Base-by-base conservation (phyloP, 164 flowering plant genomes). In the Tetrastigma voinierianum region DNA sequence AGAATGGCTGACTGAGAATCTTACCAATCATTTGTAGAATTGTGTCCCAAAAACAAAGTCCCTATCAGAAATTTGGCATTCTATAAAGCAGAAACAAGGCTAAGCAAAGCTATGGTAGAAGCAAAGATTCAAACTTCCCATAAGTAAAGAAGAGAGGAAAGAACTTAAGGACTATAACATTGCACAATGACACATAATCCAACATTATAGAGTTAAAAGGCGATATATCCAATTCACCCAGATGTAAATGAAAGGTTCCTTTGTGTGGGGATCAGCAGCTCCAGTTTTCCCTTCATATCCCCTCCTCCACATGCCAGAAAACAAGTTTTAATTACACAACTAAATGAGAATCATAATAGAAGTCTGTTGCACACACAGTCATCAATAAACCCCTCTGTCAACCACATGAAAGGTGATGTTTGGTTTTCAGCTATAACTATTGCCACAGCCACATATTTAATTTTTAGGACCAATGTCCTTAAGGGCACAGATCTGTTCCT, bases 401-500 rank as follows among this genome's bases (percentile, higher is more conserved):
- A 64, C 44, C 51, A 51, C 57, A 51, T 20, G 23, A 46, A 47
- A 13, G 61, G 48, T n/a, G n/a, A 46, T 6, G 18, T 25, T 24
- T n/a, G 57, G 48, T 23, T 43, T 62, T 66, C 25, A 24, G 49
- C 71, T 24, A 66, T 45, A 70, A 57, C 57, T 49, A 66, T 40
- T 13, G 55, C 63, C 16, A 60, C 10, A 56, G 69, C 75, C 43
- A 44, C 60, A 64, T 59, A 46, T 25, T 64, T 71, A 81, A 11
- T 69, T 69, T n/a, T 84, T 84, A 11, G 86, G 83, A 65, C 88
- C 86, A 62, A 72, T n/a, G n/a, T n/a, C 75, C 71, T 72, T 72
- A 17, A 72, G n/a, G n/a, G 67, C 70, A 21, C 73, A 69, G 61
- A 74, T 76, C 68, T 76, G 76, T 68, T 72, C 72, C 70, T 76